These are phyloP conservation scores for Lojkania enalia DNA, from an alignment of 2,329 filamentous ascomycete species.

Conservation along the genomic window DNA sequence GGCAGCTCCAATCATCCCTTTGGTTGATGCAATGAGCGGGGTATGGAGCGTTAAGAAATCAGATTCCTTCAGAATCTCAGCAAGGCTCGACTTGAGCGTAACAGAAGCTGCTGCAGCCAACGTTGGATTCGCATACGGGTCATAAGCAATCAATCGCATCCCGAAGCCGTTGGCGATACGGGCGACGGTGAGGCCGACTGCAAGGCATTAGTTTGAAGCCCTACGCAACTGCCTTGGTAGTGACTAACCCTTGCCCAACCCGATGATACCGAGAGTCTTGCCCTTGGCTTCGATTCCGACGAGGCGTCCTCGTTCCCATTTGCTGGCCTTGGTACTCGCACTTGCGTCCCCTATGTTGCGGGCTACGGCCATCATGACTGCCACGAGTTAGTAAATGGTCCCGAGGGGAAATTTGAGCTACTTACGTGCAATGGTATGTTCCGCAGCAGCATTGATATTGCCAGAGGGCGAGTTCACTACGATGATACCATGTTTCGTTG, in stretches of 20 bases:
- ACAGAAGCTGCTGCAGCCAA: conserved; percentile 71
- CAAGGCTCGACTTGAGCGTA: conserved; percentile 60
- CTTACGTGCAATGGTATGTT: conserved; percentile 68
- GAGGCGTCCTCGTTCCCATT: conserved; percentile 74
- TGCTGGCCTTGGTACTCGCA: conserved; percentile 68
- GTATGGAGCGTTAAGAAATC: conserved; percentile 84
- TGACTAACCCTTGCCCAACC: conserved; percentile 70
- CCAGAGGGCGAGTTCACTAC: conserved; percentile 80
- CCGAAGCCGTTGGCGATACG: conserved; percentile 76
- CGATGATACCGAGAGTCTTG: conserved; percentile 76
- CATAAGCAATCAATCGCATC: conserved; percentile 74
- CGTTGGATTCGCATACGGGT: conserved; percentile 76
- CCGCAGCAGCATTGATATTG: conserved; percentile 79
- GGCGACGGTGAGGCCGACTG: conserved; percentile 76
- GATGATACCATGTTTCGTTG: conserved; percentile 73
- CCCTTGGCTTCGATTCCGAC: conserved; percentile 78
- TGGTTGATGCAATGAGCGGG: conserved; percentile 74
- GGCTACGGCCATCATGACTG: conserved; percentile 71
- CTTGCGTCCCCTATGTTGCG: conserved; percentile 73
- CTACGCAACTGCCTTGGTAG: background rate
- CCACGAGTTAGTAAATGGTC: conserved; percentile 27
- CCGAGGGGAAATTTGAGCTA: conserved; percentile 1
- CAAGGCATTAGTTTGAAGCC: conserved; percentile 18
- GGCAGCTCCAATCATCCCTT: conserved; percentile 69
- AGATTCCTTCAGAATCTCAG: conserved; percentile 64